These are phyloP conservation scores for Pseudisothecium myosuroides DNA, from an alignment of 225 moss, liverwort and hornwort genomes.

Conservation along the genomic window DNA sequence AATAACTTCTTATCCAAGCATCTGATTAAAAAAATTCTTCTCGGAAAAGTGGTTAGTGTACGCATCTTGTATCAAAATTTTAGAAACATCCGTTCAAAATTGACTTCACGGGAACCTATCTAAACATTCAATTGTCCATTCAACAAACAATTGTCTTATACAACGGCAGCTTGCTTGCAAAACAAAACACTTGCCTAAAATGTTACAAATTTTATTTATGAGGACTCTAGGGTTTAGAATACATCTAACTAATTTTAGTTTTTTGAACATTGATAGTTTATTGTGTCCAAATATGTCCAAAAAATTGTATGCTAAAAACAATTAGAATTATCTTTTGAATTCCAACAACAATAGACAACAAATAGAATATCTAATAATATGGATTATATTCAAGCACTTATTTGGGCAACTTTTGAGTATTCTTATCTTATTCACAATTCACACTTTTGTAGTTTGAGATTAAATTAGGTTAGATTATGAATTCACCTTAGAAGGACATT, in stretches of 20 bases:
- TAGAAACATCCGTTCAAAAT: background rate
- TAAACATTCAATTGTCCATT: no score
- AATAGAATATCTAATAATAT: background rate
- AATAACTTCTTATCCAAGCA: no score
- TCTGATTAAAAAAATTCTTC: accelerated
- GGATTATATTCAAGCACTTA: background rate
- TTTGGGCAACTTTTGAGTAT: background rate
- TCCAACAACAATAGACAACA: background rate
- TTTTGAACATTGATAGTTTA: no score
- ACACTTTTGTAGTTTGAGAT: background rate
- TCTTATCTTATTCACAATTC: background rate
- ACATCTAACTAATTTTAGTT: no score
- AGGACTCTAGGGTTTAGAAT: no score
- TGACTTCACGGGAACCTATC: background rate
- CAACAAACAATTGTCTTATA: no score
- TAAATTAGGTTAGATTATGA: background rate
- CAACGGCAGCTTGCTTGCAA: no score
- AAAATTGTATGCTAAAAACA: background rate
- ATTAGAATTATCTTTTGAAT: background rate
- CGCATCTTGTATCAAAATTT: background rate
- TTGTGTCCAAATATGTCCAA: no score
- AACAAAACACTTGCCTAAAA: no score
- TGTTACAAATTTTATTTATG: no score
- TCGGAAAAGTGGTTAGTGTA: background rate
- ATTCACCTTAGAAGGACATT: background rate